Conservation (phyloP, 1,284 basidiomycete species). For the Cutaneotrichosporon spelunceum region DNA sequence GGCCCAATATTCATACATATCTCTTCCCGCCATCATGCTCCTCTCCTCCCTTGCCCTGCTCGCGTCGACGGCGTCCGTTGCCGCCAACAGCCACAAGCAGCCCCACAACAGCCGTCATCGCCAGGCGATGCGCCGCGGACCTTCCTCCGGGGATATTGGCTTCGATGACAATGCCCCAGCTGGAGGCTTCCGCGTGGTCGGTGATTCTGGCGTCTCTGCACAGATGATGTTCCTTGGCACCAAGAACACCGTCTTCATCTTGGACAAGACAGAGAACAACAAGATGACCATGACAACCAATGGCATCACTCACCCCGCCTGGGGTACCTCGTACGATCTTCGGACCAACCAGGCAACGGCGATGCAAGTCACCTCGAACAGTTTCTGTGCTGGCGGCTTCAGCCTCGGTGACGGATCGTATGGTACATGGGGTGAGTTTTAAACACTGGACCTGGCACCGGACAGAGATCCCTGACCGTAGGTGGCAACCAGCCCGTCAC, state of each 20-base stretch:
- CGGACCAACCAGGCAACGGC: conserved; percentile 51
- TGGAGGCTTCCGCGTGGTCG: conserved; percentile 44
- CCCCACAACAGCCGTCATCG: conserved; percentile 18
- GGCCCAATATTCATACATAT: too few relatives aligned
- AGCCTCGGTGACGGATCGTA: conserved; percentile 53
- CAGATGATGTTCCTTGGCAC: conserved; percentile 53
- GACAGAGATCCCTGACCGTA: neutral
- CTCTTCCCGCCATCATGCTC: conserved; percentile 20
- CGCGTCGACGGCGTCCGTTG: conserved; percentile 9
- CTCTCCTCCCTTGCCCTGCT: conserved; percentile 9
- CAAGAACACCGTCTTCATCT: conserved; percentile 53
- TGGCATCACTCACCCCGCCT: conserved; percentile 46
- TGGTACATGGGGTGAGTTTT: conserved; percentile 8
- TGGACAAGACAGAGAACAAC: conserved; percentile 62
- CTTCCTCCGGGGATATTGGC: neutral
- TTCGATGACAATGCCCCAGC: conserved; percentile 19
- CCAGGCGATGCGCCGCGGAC: conserved; percentile 22
- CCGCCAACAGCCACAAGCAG: neutral
- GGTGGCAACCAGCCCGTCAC: conserved; percentile 69
- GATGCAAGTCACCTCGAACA: conserved; percentile 73
- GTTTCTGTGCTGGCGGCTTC: conserved; percentile 63
- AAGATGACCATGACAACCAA: conserved; percentile 56
- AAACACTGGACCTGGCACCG: neutral
- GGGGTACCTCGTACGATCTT: conserved; percentile 54
- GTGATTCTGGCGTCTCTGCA: conserved; percentile 53